Percentiles rank a stretch among this genome's conserved stretches.
phyloP scores from a whole-genome alignment of 2,329 filamentous ascomycete species.

The Talaromyces sp. region DNA sequence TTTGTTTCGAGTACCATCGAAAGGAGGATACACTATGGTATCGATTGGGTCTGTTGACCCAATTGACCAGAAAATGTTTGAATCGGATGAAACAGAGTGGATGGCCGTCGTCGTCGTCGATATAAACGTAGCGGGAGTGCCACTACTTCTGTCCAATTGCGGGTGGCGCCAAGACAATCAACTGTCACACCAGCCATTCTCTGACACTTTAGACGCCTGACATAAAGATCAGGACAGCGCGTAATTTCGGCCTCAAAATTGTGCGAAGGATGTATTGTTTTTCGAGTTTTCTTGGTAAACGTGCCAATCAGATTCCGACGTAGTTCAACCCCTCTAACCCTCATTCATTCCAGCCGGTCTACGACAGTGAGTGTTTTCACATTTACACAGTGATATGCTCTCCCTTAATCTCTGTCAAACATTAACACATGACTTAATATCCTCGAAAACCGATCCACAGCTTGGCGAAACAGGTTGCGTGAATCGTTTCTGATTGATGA shows the following conservation, averaged over 20 bases:
- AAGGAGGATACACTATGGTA: background rate
- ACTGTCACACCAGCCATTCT: background rate
- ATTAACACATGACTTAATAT: background rate
- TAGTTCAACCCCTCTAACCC: background rate
- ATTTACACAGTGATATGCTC: background rate
- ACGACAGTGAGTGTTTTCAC: background rate
- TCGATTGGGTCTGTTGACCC: background rate
- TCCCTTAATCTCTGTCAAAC: background rate
- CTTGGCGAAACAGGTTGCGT: background rate
- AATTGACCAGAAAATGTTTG: background rate
- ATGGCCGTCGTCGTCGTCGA: background rate
- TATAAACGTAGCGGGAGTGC: background rate
- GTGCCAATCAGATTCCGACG: too few species aligned
- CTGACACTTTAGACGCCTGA: background rate
- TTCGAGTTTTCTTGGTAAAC: background rate
- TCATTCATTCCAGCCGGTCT: background rate
- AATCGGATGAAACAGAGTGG: slow-evolving; percentile 1
- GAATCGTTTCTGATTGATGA: background rate
- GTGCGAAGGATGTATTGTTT: too few species aligned
- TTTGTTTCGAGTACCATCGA: background rate
- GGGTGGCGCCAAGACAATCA: background rate
- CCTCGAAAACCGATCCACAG: background rate
- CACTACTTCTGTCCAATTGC: background rate
- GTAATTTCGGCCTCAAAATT: background rate
- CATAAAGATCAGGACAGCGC: background rate